phyloP scores from a whole-genome alignment of 805 yeast genomes.

The Ogataea pilisensis region DNA sequence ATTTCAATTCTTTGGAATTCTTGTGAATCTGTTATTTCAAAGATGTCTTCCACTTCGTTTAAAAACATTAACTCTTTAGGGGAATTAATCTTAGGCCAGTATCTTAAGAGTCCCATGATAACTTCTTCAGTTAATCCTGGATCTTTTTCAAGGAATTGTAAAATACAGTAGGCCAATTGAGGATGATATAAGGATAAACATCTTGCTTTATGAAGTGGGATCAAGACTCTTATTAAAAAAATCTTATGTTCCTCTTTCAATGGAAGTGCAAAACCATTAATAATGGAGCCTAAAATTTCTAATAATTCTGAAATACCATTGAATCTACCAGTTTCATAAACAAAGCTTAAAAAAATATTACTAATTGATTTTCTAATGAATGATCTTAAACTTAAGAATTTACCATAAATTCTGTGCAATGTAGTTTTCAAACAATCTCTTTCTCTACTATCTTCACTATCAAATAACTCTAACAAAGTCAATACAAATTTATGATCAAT shows the following conservation, averaged over 20 bases:
- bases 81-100: constrained; percentile 95
- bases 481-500: constrained; percentile 89
- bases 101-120: constrained; percentile 86
- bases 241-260: constrained; percentile 95
- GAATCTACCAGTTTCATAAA: constrained; percentile 92
- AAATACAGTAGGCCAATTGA: constrained; percentile 93
- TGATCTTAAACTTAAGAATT: constrained; percentile 82
- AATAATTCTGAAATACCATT: constrained; percentile 93
- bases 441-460: constrained; percentile 94
- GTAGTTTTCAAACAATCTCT: constrained; percentile 94
- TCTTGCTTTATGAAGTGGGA: constrained; percentile 91
- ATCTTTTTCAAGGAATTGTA: constrained; percentile 94
- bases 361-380: constrained; percentile 88
- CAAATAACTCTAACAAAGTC: constrained; percentile 81
- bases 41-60: constrained; percentile 93
- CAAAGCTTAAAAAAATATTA: constrained; percentile 88
- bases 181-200: constrained; percentile 90
- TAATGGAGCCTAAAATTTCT: constrained; percentile 93
- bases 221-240: constrained; percentile 76
- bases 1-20: constrained; percentile 90
- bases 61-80: constrained; percentile 95
- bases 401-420: constrained; percentile 92
- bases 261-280: constrained; percentile 96
- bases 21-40: constrained; percentile 90
- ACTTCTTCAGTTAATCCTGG: constrained; percentile 91